Percentiles rank a stretch among this genome's conserved stretches.
Conservation (phyloP, 768 basidiomycete genomes). For the Trichaptum fuscoviolaceum region DNA sequence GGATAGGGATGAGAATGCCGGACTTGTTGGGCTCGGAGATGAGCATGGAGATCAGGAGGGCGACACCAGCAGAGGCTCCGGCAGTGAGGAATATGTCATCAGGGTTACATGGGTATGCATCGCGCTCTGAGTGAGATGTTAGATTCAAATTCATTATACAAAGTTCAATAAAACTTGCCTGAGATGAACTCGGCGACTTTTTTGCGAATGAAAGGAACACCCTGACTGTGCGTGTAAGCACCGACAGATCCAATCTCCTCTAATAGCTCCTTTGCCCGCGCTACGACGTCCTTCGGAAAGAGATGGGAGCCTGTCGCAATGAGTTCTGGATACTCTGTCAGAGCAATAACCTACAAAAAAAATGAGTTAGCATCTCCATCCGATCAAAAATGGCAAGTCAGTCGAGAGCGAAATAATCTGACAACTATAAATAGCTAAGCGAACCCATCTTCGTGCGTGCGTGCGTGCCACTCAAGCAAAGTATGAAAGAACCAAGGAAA, state of each 20-base stretch:
- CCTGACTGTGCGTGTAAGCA: slow-evolving; percentile 95
- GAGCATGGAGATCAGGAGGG: slow-evolving; percentile 75
- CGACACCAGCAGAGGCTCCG: slow-evolving; percentile 94
- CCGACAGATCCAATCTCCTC: slow-evolving; percentile 88
- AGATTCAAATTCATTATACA: background rate
- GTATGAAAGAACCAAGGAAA: background rate
- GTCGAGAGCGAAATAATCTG: background rate
- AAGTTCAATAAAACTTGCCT: slow-evolving; percentile 40
- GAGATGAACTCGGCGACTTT: slow-evolving; percentile 87
- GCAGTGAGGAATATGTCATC: slow-evolving; percentile 90
- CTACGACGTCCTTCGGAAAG: slow-evolving; percentile 84
- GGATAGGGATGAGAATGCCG: slow-evolving; percentile 92
- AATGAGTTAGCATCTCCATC: background rate
- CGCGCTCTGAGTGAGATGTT: slow-evolving; percentile 56
- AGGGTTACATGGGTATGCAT: slow-evolving; percentile 80
- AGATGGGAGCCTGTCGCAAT: slow-evolving; percentile 66
- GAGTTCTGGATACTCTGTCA: slow-evolving; percentile 89
- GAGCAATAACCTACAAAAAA: slow-evolving; percentile 64
- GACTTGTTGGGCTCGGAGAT: slow-evolving; percentile 53
- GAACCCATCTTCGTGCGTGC: background rate
- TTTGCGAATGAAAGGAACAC: slow-evolving; percentile 81
- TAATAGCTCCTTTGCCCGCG: slow-evolving; percentile 75
- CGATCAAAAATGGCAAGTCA: slow-evolving; percentile 1
- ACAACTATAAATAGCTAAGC: background rate
- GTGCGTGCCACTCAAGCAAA: no score